Evolutionary conservation across 306 rosid species (phyloP).

Genomic region (Cucurbita argyrosperma): DNA sequence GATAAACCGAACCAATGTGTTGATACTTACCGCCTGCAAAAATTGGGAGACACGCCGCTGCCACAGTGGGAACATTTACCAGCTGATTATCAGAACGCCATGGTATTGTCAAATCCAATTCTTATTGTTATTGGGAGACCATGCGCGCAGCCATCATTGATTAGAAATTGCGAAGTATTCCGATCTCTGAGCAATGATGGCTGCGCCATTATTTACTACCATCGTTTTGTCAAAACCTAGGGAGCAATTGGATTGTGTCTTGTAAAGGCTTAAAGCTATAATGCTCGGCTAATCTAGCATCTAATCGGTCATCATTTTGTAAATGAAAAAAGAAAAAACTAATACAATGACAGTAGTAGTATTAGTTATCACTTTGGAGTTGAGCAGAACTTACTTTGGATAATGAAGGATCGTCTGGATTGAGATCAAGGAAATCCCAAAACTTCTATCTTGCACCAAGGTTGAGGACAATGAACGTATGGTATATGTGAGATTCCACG

Average conservation of each 20-base stretch:
- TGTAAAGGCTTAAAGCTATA: neutral
- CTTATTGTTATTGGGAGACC: neutral
- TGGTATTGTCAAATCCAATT: too few species aligned
- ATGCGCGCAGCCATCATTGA: neutral
- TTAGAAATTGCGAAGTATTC: neutral
- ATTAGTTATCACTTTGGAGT: neutral
- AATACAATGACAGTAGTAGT: neutral
- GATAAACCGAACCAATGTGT: neutral
- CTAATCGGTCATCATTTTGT: neutral
- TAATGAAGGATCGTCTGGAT: slow-evolving; percentile 48
- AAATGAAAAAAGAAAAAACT: too few species aligned
- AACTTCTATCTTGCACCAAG: slow-evolving; percentile 46
- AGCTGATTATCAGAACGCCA: too few species aligned
- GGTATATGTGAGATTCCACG: too few species aligned
- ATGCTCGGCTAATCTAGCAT: neutral
- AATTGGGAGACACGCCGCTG: slow-evolving; percentile 7
- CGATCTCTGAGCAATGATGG: neutral
- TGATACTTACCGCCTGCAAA: neutral
- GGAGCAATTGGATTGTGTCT: neutral
- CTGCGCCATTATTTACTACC: neutral
- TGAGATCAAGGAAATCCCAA: slow-evolving; percentile 53
- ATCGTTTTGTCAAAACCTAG: neutral
- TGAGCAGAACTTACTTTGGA: slow-evolving; percentile 35
- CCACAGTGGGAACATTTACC: neutral
- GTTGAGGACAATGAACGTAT: slow-evolving; percentile 30